A percentile compares a stretch with the other conserved stretches of the same genome.
These are phyloP conservation scores for Coemansia asiatica DNA, from an alignment of 192 early-diverging fungal species.

Conservation along the genomic window DNA sequence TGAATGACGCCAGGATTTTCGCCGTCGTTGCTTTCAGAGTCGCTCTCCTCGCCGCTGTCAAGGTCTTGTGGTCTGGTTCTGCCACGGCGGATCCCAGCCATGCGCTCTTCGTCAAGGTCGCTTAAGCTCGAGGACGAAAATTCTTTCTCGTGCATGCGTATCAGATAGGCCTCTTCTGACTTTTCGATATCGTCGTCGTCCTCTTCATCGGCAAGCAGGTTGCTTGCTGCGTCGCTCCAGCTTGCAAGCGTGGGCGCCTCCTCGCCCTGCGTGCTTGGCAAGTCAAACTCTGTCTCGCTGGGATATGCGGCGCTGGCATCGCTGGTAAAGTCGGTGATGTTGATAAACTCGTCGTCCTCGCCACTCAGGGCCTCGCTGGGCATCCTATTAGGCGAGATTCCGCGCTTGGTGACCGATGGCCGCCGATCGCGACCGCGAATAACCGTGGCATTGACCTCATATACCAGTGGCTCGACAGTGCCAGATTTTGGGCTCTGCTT, in stretches of 20 bases:
- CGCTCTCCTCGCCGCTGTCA: conserved; percentile 47
- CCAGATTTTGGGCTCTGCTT: conserved; percentile 1
- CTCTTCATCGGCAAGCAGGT: conserved; percentile 20
- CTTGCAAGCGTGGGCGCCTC: neutral
- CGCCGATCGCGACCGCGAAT: conserved; percentile 29
- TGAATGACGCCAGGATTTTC: neutral
- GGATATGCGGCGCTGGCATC: conserved; percentile 25
- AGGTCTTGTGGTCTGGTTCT: conserved; percentile 8
- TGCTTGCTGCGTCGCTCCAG: conserved; percentile 28
- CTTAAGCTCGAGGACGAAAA: conserved; percentile 48
- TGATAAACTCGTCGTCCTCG: conserved; percentile 48
- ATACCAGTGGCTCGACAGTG: conserved; percentile 13
- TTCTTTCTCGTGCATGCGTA: conserved; percentile 21
- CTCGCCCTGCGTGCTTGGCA: conserved; percentile 11
- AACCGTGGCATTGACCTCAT: conserved; percentile 27
- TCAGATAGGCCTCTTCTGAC: conserved; percentile 40
- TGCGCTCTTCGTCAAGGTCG: conserved; percentile 38
- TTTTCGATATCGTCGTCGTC: conserved; percentile 40
- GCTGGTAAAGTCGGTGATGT: conserved; percentile 53
- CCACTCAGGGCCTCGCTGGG: conserved; percentile 8
- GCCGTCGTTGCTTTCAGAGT: conserved; percentile 27
- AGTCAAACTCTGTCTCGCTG: conserved; percentile 52
- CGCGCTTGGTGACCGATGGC: conserved; percentile 2
- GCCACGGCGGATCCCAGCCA: conserved; percentile 20
- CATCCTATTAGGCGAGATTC: conserved; percentile 2